Conservation (phyloP, 805 yeast species). For the Ogataea saltuana region DNA sequence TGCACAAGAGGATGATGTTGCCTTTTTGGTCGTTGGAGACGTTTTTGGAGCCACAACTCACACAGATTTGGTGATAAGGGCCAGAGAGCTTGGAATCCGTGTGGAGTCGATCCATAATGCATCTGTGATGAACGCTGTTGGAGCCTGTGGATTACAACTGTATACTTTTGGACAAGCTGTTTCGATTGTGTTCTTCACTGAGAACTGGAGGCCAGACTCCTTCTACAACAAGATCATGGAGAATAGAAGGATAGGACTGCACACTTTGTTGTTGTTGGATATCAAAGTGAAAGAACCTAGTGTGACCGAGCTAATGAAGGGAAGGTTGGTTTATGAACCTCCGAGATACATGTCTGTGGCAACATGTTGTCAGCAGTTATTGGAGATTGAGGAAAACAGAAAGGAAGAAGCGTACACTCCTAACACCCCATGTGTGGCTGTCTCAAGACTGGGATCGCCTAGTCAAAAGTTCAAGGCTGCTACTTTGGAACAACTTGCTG, state of each 20-base stretch:
- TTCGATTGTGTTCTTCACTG: slow-evolving; percentile 95
- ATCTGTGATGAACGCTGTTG: slow-evolving; percentile 97
- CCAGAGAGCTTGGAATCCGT: slow-evolving; percentile 76
- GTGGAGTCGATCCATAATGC: slow-evolving; percentile 92
- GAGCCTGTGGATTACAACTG: slow-evolving; percentile 94
- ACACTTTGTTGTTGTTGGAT: slow-evolving; percentile 83
- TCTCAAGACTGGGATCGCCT: slow-evolving; percentile 89
- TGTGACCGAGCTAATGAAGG: slow-evolving; percentile 90
- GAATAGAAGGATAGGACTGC: slow-evolving; percentile 87
- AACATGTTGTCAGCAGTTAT: slow-evolving; percentile 83
- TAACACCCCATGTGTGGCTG: slow-evolving; percentile 90
- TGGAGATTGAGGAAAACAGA: slow-evolving; percentile 83
- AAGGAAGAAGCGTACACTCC: slow-evolving; percentile 78
- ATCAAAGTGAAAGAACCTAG: slow-evolving; percentile 97
- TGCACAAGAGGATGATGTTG: slow-evolving; percentile 81
- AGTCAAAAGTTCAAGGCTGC: slow-evolving; percentile 82
- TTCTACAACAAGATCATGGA: slow-evolving; percentile 89
- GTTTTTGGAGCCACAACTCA: slow-evolving; percentile 98
- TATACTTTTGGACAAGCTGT: slow-evolving; percentile 97
- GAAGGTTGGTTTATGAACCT: slow-evolving; percentile 89
- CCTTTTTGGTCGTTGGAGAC: slow-evolving; percentile 95
- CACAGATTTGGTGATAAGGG: slow-evolving; percentile 89
- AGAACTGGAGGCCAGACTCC: slow-evolving; percentile 93
- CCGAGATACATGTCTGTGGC: slow-evolving; percentile 94
- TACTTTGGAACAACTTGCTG: slow-evolving; percentile 71